Evolutionary conservation across 2,329 filamentous ascomycete species (phyloP).

Genomic region (Aspergillus neoniger): DNA sequence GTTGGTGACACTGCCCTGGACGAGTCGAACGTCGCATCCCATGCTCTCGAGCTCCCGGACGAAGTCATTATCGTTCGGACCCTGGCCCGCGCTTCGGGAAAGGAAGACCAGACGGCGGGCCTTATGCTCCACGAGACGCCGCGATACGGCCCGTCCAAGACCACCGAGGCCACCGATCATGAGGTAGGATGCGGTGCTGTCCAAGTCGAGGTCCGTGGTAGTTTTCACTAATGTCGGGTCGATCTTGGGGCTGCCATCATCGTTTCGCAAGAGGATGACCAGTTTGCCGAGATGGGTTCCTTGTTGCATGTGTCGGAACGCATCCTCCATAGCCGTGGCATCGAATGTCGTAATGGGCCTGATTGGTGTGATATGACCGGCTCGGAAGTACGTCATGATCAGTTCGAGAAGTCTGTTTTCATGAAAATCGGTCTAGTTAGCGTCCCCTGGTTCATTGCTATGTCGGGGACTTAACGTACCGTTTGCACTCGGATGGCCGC

Average conservation of each 20-base stretch:
- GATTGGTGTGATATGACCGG: slow-evolving; percentile 1
- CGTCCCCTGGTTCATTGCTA: too few species aligned
- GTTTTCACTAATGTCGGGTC: background rate
- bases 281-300: slow-evolving; percentile 8
- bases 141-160: slow-evolving; percentile 16
- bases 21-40: background rate
- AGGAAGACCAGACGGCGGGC: slow-evolving; percentile 18
- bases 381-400: background rate
- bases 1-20: slow-evolving; percentile 13
- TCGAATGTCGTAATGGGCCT: background rate
- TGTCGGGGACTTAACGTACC: background rate
- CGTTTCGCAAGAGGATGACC: background rate
- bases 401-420: background rate
- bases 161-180: slow-evolving; percentile 21
- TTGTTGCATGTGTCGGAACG: slow-evolving; percentile 6
- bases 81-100: slow-evolving; percentile 8
- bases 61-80: slow-evolving; percentile 3
- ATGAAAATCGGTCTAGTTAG: too few species aligned
- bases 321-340: background rate
- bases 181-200: slow-evolving; percentile 14
- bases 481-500: background rate
- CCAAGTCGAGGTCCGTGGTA: background rate
- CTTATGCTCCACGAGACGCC: slow-evolving; percentile 20
- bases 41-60: slow-evolving; percentile 7
- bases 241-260: background rate